A percentile compares a stretch with the other conserved stretches of the same genome.
Conservation (phyloP, 2,329 filamentous ascomycete species). For the Botrytis fragariae region DNA sequence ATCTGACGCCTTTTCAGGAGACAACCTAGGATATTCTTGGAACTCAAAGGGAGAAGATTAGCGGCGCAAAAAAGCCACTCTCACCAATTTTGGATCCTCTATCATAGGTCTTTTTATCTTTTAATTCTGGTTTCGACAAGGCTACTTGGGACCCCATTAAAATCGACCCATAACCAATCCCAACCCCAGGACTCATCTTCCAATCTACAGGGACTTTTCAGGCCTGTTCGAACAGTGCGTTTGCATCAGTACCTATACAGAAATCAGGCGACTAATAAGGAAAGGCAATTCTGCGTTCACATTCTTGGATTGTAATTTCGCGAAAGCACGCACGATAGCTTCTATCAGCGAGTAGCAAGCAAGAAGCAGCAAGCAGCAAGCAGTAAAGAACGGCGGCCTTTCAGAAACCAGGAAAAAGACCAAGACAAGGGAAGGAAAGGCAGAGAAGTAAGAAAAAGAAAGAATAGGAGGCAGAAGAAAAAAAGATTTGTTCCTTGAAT, state of each 20-base stretch:
- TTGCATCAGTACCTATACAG: neutral
- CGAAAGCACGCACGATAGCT: slow-evolving; percentile 8
- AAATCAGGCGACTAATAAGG: neutral
- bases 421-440: neutral
- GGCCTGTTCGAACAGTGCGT: slow-evolving; percentile 2
- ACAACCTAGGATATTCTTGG: neutral
- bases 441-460: neutral
- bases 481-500: neutral
- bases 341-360: neutral
- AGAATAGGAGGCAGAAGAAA: neutral
- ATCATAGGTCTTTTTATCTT: neutral
- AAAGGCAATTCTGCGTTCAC: neutral
- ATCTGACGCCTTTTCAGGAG: neutral
- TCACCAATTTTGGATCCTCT: neutral
- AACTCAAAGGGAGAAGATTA: neutral
- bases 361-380: neutral
- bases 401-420: neutral
- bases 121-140: neutral
- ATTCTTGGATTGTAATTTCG: slow-evolving; percentile 12
- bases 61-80: neutral
- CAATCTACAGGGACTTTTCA: slow-evolving; percentile 8
- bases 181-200: neutral
- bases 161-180: neutral
- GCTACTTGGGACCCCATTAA: neutral
- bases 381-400: neutral